These are phyloP conservation scores for Crithidia thermophila DNA, from an alignment of 208 protist genomes.

Conservation along the genomic window DNA sequence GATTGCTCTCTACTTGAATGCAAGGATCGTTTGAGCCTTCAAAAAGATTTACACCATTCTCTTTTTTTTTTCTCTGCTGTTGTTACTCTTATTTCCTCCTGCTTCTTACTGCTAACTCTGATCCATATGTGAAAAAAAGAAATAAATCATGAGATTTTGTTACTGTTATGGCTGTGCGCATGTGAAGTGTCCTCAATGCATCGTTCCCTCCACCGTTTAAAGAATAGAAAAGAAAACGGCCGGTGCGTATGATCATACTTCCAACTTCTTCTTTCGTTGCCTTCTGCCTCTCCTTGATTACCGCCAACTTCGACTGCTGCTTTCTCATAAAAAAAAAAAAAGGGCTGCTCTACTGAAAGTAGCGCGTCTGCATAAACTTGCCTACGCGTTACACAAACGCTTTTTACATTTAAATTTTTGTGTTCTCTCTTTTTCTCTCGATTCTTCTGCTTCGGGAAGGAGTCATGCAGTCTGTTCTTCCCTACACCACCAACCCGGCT, in stretches of 20 bases:
- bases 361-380: no score
- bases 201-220: no score
- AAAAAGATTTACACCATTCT: background rate
- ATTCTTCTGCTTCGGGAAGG: background rate
- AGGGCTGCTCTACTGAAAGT: background rate
- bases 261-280: background rate
- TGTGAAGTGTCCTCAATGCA: no score
- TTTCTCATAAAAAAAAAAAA: background rate
- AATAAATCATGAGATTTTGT: no score
- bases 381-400: no score
- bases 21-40: background rate
- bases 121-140: background rate
- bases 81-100: background rate
- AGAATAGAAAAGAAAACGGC: no score
- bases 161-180: no score
- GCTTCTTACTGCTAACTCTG: background rate
- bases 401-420: no score
- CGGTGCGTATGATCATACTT: no score
- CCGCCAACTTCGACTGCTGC: no score
- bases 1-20: background rate
- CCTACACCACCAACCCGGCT: slow-evolving; percentile 84
- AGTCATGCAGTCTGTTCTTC: slow-evolving; percentile 80
- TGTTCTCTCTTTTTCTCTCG: slow-evolving; percentile 1
- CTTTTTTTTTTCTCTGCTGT: background rate
- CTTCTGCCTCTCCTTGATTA: no score